These are phyloP conservation scores for Inonotus hispidus DNA, from an alignment of 1,284 basidiomycete genomes.

Conservation along the genomic window DNA sequence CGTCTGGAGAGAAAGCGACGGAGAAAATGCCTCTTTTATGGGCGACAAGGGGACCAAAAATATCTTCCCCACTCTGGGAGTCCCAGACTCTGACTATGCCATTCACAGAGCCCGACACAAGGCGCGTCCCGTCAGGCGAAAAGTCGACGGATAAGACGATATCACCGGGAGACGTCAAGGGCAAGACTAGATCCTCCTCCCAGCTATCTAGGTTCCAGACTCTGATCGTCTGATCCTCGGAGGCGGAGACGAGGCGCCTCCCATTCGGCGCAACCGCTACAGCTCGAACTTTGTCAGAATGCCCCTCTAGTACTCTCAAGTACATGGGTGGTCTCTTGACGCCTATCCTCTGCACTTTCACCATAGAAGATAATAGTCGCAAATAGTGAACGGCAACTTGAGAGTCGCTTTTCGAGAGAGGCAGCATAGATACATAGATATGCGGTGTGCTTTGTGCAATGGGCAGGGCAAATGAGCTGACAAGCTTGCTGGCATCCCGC, in stretches of 20 bases:
- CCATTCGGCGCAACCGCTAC: not conserved
- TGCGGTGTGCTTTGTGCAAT: conserved; percentile 22
- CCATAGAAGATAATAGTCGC: not conserved
- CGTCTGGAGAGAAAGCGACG: conserved; percentile 11
- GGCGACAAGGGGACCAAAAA: conserved; percentile 26
- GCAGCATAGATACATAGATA: conserved; percentile 24
- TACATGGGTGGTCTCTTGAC: not conserved
- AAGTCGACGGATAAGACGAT: conserved; percentile 5
- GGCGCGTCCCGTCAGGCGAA: conserved; percentile 12
- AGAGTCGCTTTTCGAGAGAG: conserved; percentile 19
- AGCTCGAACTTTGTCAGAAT: not conserved
- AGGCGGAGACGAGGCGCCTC: not conserved
- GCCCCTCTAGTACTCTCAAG: not conserved
- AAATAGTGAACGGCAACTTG: not conserved
- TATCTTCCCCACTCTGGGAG: not conserved
- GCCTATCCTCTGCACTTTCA: not conserved
- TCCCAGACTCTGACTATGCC: not conserved
- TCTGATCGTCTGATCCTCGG: not conserved
- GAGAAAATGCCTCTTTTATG: not conserved
- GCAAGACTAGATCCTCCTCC: not conserved
- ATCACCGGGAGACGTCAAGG: not conserved
- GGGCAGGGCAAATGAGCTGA: conserved; percentile 13
- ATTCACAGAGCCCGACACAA: conserved; percentile 16
- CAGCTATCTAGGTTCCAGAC: not conserved
- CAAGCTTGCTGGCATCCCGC: conserved; percentile 11